phyloP scores from a whole-genome alignment of 1,139 yeast species.

The Zygosaccharomyces sapae region DNA sequence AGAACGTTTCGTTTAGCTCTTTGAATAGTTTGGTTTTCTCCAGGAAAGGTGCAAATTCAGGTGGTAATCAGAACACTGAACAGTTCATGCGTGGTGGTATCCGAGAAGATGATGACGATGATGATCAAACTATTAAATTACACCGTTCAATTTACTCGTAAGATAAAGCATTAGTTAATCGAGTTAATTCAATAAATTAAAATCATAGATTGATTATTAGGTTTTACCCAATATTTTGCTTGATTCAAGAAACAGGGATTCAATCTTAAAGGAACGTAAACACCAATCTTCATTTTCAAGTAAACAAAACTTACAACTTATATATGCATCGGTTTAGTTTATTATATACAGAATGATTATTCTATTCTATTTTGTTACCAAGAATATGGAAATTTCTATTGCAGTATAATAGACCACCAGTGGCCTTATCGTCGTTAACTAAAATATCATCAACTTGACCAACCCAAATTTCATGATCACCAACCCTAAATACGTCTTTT shows the following conservation, averaged over 20 bases:
- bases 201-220: background rate
- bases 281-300: no score
- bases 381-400: conserved; percentile 56
- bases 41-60: conserved; percentile 25
- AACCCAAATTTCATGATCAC: conserved; percentile 86
- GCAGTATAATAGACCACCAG: conserved; percentile 65
- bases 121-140: conserved; percentile 23
- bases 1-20: conserved; percentile 36
- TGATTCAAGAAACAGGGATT: background rate
- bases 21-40: conserved; percentile 37
- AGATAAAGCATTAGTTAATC: background rate
- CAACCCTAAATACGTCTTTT: conserved; percentile 51
- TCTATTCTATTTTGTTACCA: conserved; percentile 40
- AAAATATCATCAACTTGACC: conserved; percentile 58
- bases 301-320: background rate
- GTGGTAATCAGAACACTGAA: conserved; percentile 18
- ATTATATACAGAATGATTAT: conserved; percentile 17
- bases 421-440: conserved; percentile 35
- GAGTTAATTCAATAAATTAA: background rate
- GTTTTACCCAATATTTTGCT: background rate
- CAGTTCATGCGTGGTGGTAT: conserved; percentile 29
- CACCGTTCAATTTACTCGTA: conserved; percentile 32
- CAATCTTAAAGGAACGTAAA: no score
- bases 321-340: conserved; percentile 8
- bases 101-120: conserved; percentile 29